Evolutionary conservation across 331 rosid genomes (phyloP).

Genomic region (Acacia pycnantha): DNA sequence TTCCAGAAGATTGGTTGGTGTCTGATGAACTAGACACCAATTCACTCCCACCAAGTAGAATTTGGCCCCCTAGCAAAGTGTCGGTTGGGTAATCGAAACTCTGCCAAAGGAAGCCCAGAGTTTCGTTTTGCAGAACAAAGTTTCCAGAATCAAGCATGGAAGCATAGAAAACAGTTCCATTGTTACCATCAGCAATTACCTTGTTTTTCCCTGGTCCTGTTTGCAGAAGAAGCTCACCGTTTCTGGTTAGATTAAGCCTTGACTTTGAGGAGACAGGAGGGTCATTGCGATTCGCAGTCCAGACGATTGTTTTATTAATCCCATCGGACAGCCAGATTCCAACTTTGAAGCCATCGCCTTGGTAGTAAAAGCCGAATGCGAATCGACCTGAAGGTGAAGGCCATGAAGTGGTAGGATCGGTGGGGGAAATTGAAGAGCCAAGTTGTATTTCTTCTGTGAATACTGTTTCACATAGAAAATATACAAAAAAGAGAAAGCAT

Average conservation of each 20-base stretch:
- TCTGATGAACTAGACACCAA: background rate
- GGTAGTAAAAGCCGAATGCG: too few relatives aligned
- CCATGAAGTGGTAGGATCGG: too few relatives aligned
- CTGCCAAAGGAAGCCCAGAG: background rate
- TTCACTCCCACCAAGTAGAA: background rate
- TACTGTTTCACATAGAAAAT: too few relatives aligned
- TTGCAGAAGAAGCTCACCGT: conserved; percentile 8
- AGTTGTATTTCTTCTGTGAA: too few relatives aligned
- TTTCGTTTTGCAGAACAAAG: background rate
- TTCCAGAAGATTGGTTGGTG: background rate
- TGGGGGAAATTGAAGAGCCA: too few relatives aligned
- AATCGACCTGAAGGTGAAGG: too few relatives aligned
- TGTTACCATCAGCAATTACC: background rate
- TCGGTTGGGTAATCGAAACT: background rate
- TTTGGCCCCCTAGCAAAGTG: background rate
- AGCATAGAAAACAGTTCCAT: background rate
- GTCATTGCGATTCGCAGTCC: conserved; percentile 51
- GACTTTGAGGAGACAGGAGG: conserved; percentile 37
- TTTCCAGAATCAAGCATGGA: background rate
- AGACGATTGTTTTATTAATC: conserved; percentile 24
- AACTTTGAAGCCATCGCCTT: too few relatives aligned
- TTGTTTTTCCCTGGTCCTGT: conserved; percentile 25
- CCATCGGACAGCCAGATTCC: background rate
- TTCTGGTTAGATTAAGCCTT: conserved; percentile 28
- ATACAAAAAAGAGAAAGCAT: too few relatives aligned